These are phyloP conservation scores for Chrysoporthe deuterocubensis DNA, from an alignment of 2,329 filamentous ascomycete species.

Conservation along the genomic window DNA sequence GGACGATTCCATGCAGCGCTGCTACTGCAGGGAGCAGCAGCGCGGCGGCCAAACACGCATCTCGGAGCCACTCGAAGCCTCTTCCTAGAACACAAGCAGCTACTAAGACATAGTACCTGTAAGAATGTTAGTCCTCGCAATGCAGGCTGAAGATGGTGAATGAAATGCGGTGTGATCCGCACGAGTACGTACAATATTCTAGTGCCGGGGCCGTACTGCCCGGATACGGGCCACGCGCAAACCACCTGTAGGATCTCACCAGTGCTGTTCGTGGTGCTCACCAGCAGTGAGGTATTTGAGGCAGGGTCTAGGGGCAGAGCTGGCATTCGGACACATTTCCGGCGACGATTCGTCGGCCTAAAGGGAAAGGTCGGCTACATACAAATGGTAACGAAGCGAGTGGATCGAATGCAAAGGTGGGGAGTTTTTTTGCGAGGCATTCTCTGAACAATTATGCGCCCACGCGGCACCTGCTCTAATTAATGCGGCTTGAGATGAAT, in stretches of 20 bases:
- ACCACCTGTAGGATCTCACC: constrained; percentile 44
- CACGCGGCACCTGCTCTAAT: background rate
- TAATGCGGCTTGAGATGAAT: background rate
- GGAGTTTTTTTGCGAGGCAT: background rate
- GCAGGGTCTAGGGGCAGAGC: background rate
- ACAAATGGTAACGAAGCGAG: background rate
- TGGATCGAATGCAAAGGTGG: background rate
- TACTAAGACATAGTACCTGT: constrained; percentile 67
- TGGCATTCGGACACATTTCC: constrained; percentile 13
- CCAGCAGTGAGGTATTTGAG: background rate
- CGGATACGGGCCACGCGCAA: constrained; percentile 60
- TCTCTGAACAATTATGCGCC: background rate
- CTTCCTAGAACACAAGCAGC: constrained; percentile 66
- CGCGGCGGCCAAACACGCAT: constrained; percentile 66
- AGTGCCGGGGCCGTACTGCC: constrained; percentile 60
- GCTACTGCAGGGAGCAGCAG: constrained; percentile 67
- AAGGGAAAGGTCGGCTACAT: background rate
- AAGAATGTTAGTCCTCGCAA: background rate
- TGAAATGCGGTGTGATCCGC: background rate
- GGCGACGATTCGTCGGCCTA: background rate
- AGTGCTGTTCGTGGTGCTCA: background rate
- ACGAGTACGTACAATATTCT: constrained; percentile 50
- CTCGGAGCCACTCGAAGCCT: constrained; percentile 63
- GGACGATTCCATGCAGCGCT: constrained; percentile 65
- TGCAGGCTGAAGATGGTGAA: background rate